Base-by-base conservation (phyloP, 176 grass and related monocot genomes). In the Triticum timopheevii region DNA sequence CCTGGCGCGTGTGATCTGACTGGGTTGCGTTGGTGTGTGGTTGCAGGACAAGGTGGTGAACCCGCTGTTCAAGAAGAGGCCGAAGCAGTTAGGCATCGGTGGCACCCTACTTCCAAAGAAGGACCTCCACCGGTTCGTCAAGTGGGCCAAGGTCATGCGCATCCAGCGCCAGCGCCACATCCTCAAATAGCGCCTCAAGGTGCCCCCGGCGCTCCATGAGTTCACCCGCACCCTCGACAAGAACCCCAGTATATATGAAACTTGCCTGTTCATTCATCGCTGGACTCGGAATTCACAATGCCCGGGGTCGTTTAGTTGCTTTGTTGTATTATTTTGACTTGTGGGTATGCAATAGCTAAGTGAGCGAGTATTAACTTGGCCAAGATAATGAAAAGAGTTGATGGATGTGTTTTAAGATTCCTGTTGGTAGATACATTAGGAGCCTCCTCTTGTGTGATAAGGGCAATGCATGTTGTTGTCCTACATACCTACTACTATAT, bases 201-300 rank as follows among this genome's bases (percentile, higher is more conserved):
- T 97, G 30, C 95, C 92, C 4, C 92, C 91, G 16, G 89, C 90
- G 11, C 77, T 97, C 10, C 93, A 97, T 85, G 93, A 97, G 95
- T 97, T 95, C 89, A 97, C 95, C 4, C 88, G 92, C n/a, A 97
- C 95, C 3, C 87, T 97, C 25, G 95, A 97, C 87, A 97, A 95
- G 66, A 97, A 97, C 75, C 87, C 95, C 4, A 93, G 93, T 95
- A 92, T 65, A 30, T 40, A 40, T 2, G 39, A 40, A 40, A 40
- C 39, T 40, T 40, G 39, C 39, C 39, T 40, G 9, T 40, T 40
- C 39, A 40, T 40, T 40, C 9, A 9, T 10, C 39, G 39, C 39
- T 40, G 39, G 39, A 40, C 39, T 40, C 39, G 39, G 39, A 40
- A 40, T 40, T 9, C 9, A 40, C 39, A 40, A 40, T 40, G 39